Evolutionary conservation across 2,329 filamentous ascomycete genomes (phyloP), one percentile per base, ranked within the genome.

Genomic region (Clonostachys sp.): DNA sequence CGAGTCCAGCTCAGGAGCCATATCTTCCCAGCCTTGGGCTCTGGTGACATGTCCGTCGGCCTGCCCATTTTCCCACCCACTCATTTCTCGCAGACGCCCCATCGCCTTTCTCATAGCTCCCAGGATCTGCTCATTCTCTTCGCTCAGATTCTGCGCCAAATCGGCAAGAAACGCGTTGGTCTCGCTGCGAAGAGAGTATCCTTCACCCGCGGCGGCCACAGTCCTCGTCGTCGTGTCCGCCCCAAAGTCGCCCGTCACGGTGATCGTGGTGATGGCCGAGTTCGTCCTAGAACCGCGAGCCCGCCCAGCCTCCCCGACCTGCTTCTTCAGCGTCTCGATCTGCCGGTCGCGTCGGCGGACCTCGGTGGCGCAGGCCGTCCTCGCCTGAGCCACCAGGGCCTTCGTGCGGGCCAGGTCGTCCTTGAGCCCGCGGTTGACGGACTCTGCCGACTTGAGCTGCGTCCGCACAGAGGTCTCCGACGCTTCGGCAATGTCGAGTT

Each of bases 141-240:
- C 89, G 59, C 90, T 94, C 49, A 97, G 71, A 38, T 82, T 83
- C 61, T 88, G 87, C 33, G 89, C 91, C 49, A 96, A 71, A 59
- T 88, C 84, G 0, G 91, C 94, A 48, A 99, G 72, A 61, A 96
- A 96, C 44, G 91, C 85, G 43, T 92, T 96, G 6, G 92, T 95
- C 68, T 97, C 94, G 62, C 86, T 83, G 57, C 85, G 84, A 51
- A 97, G 70, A 56, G 83, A 87, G 65, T 92, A 80, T 70, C 80
- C 61, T 67, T 77, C 58, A 4, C 63, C 58, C 2, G 59, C 57
- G 7, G 53, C 36, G 12, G 18, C 12, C n/a, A 13, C 41, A 38
- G 51, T 55, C 12, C 61, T 58, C 57, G 71, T 60, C 68, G 74
- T 61, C 54, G 80, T 64, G n/a, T 34, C 38, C 58, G 81, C 61